These are phyloP conservation scores for Umbilicaria muhlenbergii DNA, from an alignment of 495 filamentous ascomycete genomes.

Conservation along the genomic window DNA sequence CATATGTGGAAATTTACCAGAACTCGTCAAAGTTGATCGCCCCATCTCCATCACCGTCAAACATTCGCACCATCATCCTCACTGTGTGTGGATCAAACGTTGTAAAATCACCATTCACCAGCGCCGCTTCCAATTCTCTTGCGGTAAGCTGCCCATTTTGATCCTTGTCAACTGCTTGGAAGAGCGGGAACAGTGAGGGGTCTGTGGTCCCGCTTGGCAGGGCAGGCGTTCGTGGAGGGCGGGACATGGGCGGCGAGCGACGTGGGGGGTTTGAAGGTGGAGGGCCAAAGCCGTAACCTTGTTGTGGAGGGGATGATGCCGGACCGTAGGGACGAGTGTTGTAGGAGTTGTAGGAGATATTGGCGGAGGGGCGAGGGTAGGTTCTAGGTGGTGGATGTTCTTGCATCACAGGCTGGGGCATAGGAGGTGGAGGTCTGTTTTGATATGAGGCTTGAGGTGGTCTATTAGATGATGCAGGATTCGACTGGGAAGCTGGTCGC, in stretches of 20 bases:
- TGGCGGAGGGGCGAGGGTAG: slow-evolving; percentile 18
- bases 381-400: slow-evolving; percentile 15
- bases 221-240: slow-evolving; percentile 48
- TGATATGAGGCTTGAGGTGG: slow-evolving; percentile 10
- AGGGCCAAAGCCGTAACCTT: slow-evolving; percentile 43
- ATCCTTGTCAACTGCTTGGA: slow-evolving; percentile 78
- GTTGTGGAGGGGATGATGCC: slow-evolving; percentile 35
- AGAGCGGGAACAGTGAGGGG: slow-evolving; percentile 65
- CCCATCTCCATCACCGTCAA: slow-evolving; percentile 73
- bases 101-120: slow-evolving; percentile 93
- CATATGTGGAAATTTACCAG: slow-evolving; percentile 29
- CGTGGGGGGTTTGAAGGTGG: slow-evolving; percentile 36
- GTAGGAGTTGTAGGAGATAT: slow-evolving; percentile 22
- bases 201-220: slow-evolving; percentile 43
- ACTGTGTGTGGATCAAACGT: slow-evolving; percentile 94
- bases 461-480: slow-evolving; percentile 16
- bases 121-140: slow-evolving; percentile 71
- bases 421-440: slow-evolving; percentile 17
- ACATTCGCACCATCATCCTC: slow-evolving; percentile 98
- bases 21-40: slow-evolving; percentile 93
- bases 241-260: slow-evolving; percentile 31
- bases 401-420: slow-evolving; percentile 4
- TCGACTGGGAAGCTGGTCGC: slow-evolving; percentile 15
- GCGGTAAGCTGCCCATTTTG: slow-evolving; percentile 74
- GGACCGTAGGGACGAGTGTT: slow-evolving; percentile 11